Percentiles rank a stretch among this genome's conserved stretches.
Evolutionary conservation across 768 basidiomycete species (phyloP).

Genomic region (Saitozyma podzolica): DNA sequence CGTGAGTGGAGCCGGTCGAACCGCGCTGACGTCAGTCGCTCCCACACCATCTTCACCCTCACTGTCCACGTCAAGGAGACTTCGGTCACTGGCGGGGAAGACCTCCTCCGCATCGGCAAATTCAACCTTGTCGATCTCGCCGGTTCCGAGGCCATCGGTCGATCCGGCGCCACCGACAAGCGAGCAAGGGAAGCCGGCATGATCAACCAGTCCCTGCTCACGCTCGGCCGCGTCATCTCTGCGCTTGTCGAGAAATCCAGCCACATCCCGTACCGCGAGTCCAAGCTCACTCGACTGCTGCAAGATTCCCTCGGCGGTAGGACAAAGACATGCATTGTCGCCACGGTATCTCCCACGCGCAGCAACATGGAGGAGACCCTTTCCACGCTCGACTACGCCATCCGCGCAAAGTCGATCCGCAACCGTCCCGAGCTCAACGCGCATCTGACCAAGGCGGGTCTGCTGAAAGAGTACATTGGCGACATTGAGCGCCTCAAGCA

Average conservation of each 20-base stretch:
- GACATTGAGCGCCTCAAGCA: slow-evolving; percentile 92
- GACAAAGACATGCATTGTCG: slow-evolving; percentile 97
- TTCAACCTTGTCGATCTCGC: slow-evolving; percentile 96
- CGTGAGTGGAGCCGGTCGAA: slow-evolving; percentile 25
- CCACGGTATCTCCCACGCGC: slow-evolving; percentile 89
- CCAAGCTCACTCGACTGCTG: slow-evolving; percentile 91
- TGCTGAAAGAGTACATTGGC: slow-evolving; percentile 87
- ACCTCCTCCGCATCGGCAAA: slow-evolving; percentile 88
- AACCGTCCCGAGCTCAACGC: slow-evolving; percentile 96
- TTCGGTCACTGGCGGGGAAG: slow-evolving; percentile 67
- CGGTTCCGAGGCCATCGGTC: slow-evolving; percentile 94
- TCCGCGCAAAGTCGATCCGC: slow-evolving; percentile 89
- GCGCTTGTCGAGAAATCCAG: slow-evolving; percentile 86
- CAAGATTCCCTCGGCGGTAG: slow-evolving; percentile 98
- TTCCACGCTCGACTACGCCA: slow-evolving; percentile 94
- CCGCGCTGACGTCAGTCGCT: slow-evolving; percentile 61
- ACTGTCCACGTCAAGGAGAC: slow-evolving; percentile 89
- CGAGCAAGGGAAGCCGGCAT: slow-evolving; percentile 95
- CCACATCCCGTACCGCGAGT: slow-evolving; percentile 96
- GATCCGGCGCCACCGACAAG: slow-evolving; percentile 92
- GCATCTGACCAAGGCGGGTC: slow-evolving; percentile 84
- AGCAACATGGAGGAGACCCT: slow-evolving; percentile 96
- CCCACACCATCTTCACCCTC: slow-evolving; percentile 96
- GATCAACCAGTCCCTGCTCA: slow-evolving; percentile 96
- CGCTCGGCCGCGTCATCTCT: slow-evolving; percentile 95